A percentile compares a stretch with the other conserved stretches of the same genome.
Conservation (phyloP, 306 rosid genomes). For the Cyamopsis tetragonoloba region DNA sequence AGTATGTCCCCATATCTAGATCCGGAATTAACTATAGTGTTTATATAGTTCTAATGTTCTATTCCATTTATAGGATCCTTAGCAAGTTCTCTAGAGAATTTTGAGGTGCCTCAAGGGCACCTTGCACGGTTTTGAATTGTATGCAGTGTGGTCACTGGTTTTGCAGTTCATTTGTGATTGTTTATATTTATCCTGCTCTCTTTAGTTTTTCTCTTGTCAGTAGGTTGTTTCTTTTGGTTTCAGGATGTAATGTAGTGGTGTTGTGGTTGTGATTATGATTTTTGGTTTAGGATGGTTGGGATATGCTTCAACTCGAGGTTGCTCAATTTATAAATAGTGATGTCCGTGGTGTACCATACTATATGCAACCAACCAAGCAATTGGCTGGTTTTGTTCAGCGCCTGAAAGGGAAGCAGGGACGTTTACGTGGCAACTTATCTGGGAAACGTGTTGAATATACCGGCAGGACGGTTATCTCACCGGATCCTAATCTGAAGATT, state of each 20-base stretch:
- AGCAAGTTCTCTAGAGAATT: no score
- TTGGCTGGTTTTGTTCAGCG: slow-evolving; percentile 83
- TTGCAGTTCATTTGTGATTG: slow-evolving; percentile 3
- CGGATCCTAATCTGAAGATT: slow-evolving; percentile 91
- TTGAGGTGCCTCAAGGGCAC: no score
- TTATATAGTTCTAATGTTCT: no score
- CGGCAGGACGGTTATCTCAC: slow-evolving; percentile 97
- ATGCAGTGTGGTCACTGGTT: not conserved
- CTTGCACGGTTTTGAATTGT: slow-evolving; percentile 1
- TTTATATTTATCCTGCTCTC: slow-evolving; percentile 9
- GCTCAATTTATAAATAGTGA: slow-evolving; percentile 88
- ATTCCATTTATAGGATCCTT: no score
- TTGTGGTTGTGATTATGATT: slow-evolving; percentile 30
- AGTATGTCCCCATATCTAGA: no score
- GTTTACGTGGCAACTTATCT: slow-evolving; percentile 85
- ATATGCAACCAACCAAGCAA: slow-evolving; percentile 47
- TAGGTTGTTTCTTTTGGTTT: slow-evolving; percentile 19
- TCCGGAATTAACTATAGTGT: no score
- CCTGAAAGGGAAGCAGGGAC: slow-evolving; percentile 91
- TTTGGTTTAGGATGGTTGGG: slow-evolving; percentile 59
- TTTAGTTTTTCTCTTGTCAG: not conserved
- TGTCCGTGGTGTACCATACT: slow-evolving; percentile 52
- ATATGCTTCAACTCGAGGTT: slow-evolving; percentile 65
- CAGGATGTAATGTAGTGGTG: slow-evolving; percentile 21
- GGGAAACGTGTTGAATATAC: slow-evolving; percentile 96